Conservation (phyloP, 2,329 filamentous ascomycete species). For the Mollisiaceae sp. region DNA sequence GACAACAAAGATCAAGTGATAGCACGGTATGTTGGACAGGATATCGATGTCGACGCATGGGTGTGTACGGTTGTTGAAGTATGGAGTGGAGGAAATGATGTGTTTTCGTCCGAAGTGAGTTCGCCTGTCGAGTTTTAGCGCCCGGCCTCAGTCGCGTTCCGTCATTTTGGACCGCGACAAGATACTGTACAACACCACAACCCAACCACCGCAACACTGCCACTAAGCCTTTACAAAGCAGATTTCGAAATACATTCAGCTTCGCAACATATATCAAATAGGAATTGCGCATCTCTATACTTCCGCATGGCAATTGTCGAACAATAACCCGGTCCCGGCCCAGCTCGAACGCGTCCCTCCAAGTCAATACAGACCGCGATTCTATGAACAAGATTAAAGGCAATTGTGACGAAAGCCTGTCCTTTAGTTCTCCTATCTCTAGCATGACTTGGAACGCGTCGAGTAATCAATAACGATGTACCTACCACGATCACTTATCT, state of each 20-base stretch:
- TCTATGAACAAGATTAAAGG: not conserved
- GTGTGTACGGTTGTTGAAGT: not conserved
- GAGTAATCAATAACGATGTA: slow-evolving; percentile 69
- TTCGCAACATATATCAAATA: not conserved
- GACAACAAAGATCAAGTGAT: not conserved
- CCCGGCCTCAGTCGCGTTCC: not conserved
- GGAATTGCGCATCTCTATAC: not conserved
- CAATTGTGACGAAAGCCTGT: not conserved
- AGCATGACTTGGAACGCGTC: slow-evolving; percentile 6
- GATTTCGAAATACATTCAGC: not conserved
- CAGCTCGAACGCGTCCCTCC: not conserved
- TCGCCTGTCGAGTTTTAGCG: slow-evolving; percentile 8
- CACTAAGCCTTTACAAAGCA: not conserved
- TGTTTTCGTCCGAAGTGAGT: not conserved
- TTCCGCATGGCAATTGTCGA: not conserved
- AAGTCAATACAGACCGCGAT: slow-evolving; percentile 1
- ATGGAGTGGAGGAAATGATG: not conserved
- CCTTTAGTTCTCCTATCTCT: not conserved
- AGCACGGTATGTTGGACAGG: not conserved
- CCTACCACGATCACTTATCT: slow-evolving; percentile 87
- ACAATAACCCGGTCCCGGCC: not conserved
- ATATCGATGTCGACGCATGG: too few relatives aligned
- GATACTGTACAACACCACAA: not conserved
- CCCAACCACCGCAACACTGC: not conserved
- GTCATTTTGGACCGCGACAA: slow-evolving; percentile 1